These are phyloP conservation scores for Aspergillus panamensis DNA, from an alignment of 495 filamentous ascomycete genomes.

Conservation along the genomic window DNA sequence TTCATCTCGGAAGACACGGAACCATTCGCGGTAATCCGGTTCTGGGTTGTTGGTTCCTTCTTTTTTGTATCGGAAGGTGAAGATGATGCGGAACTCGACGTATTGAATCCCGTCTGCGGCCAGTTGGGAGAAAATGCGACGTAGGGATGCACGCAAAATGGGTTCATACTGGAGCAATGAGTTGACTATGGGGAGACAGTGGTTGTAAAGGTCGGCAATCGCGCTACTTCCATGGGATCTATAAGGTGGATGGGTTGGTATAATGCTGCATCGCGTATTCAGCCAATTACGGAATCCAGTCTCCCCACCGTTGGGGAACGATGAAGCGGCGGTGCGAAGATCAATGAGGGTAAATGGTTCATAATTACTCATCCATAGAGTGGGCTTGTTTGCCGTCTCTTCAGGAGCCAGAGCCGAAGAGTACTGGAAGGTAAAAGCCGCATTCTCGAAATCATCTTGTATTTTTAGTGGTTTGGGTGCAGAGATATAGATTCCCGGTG, in stretches of 20 bases:
- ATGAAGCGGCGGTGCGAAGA: slow-evolving; percentile 61
- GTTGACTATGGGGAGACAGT: slow-evolving; percentile 64
- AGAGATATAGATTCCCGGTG: slow-evolving; percentile 69
- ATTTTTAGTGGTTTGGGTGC: slow-evolving; percentile 51
- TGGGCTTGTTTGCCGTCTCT: slow-evolving; percentile 23
- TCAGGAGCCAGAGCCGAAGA: slow-evolving; percentile 23
- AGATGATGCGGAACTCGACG: slow-evolving; percentile 65
- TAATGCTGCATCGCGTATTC: slow-evolving; percentile 65
- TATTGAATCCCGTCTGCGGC: slow-evolving; percentile 76
- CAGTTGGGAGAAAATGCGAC: slow-evolving; percentile 61
- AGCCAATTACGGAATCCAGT: slow-evolving; percentile 75
- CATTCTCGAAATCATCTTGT: slow-evolving; percentile 43
- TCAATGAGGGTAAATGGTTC: slow-evolving; percentile 50
- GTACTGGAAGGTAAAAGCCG: slow-evolving; percentile 52
- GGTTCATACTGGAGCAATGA: slow-evolving; percentile 86
- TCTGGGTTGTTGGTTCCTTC: slow-evolving; percentile 59
- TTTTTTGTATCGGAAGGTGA: slow-evolving; percentile 57
- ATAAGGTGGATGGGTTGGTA: slow-evolving; percentile 64
- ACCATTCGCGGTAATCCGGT: slow-evolving; percentile 59
- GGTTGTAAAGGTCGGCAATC: slow-evolving; percentile 74
- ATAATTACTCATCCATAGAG: slow-evolving; percentile 66
- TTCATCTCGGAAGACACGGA: slow-evolving; percentile 71
- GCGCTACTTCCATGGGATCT: slow-evolving; percentile 73
- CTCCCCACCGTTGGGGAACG: slow-evolving; percentile 67
- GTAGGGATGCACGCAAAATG: slow-evolving; percentile 74